A percentile compares a stretch with the other conserved stretches of the same genome.
Evolutionary conservation across 202 grass and related monocot genomes (phyloP).

Genomic region (Brachypodium distachyon): DNA sequence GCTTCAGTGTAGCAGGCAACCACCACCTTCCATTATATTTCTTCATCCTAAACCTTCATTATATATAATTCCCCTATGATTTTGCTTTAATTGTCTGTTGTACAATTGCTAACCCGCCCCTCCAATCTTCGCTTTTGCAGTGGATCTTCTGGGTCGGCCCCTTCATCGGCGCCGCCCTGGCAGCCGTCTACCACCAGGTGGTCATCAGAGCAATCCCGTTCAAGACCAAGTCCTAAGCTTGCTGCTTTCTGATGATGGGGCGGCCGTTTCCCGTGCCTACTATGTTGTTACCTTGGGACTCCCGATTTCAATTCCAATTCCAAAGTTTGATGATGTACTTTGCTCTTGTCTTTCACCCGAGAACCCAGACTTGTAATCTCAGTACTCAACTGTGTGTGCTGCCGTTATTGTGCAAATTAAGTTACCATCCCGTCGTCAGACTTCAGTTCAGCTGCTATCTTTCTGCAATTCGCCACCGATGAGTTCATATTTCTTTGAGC

Average conservation of each 20-base stretch:
- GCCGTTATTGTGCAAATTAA: conserved; percentile 9
- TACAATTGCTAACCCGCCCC: not conserved
- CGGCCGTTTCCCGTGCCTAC: not conserved
- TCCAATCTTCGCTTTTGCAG: conserved; percentile 24
- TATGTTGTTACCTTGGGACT: conserved; percentile 4
- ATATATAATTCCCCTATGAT: not conserved
- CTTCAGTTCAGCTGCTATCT: not conserved
- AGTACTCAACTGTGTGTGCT: conserved; percentile 24
- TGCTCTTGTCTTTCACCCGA: not conserved
- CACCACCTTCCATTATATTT: not conserved
- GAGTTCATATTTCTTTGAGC: too few relatives aligned
- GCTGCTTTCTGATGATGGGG: not conserved
- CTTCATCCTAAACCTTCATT: not conserved
- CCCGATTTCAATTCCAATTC: conserved; percentile 11
- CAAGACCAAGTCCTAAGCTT: conserved; percentile 64
- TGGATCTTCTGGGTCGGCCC: conserved; percentile 99
- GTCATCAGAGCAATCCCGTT: conserved; percentile 97
- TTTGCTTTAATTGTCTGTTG: not conserved
- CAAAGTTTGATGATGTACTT: conserved; percentile 27
- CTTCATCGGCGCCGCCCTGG: conserved; percentile 79
- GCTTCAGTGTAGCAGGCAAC: conserved; percentile 13
- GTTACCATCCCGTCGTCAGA: not conserved
- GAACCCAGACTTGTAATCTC: conserved; percentile 27
- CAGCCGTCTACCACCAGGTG: conserved; percentile 94
- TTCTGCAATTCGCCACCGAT: not conserved